phyloP scores from a whole-genome alignment of 805 yeast species.

The Metschnikowia anglica region DNA sequence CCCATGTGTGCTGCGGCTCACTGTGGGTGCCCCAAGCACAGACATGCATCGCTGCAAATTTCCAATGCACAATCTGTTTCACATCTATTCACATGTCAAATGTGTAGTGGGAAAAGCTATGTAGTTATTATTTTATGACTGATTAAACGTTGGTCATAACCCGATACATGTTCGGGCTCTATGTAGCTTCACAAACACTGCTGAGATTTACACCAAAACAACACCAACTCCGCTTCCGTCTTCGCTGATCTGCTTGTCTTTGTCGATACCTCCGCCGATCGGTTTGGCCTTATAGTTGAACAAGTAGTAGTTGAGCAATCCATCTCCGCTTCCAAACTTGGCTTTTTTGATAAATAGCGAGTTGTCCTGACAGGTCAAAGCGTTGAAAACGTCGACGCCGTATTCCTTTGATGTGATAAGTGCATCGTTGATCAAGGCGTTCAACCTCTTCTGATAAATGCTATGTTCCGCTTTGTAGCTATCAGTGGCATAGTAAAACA shows the following conservation, averaged over 20 bases:
- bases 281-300: constrained; percentile 87
- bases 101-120: too few relatives aligned
- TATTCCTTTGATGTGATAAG: constrained; percentile 66
- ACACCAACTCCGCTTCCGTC: constrained; percentile 85
- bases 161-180: too few relatives aligned
- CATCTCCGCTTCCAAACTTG: constrained; percentile 94
- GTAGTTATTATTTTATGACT: too few relatives aligned
- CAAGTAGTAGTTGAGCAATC: constrained; percentile 82
- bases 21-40: background rate
- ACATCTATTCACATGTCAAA: too few relatives aligned
- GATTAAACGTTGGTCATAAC: too few relatives aligned
- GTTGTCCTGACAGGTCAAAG: constrained; percentile 88
- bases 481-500: constrained; percentile 85
- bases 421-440: constrained; percentile 65
- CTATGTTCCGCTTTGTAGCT: constrained; percentile 28
- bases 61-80: too few relatives aligned
- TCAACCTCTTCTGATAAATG: constrained; percentile 57
- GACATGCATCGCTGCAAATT: background rate
- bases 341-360: constrained; percentile 74
- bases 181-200: background rate
- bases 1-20: constrained; percentile 4
- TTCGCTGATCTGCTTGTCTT: constrained; percentile 50
- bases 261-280: constrained; percentile 74
- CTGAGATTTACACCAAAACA: constrained; percentile 61
- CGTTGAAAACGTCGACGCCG: constrained; percentile 89